These are phyloP conservation scores for Eutypella sp. DNA, from an alignment of 2,329 filamentous ascomycete species.

Conservation along the genomic window DNA sequence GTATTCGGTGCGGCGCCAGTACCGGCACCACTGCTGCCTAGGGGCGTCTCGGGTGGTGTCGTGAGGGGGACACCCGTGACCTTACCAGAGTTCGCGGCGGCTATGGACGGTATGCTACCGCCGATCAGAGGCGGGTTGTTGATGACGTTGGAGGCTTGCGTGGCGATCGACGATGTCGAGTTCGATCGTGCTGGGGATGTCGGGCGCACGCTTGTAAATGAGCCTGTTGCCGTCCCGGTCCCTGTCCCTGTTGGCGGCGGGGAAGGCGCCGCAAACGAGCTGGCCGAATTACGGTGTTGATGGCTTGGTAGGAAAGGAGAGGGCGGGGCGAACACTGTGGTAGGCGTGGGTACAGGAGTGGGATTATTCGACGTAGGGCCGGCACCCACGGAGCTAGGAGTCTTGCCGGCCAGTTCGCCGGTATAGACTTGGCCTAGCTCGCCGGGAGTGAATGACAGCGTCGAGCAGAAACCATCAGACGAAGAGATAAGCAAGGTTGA, in stretches of 20 bases:
- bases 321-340: constrained; percentile 55
- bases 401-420: constrained; percentile 55
- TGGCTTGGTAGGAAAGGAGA: constrained; percentile 52
- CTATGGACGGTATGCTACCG: constrained; percentile 70
- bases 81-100: constrained; percentile 65
- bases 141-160: constrained; percentile 54
- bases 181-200: constrained; percentile 81
- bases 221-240: constrained; percentile 48
- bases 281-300: constrained; percentile 53
- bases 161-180: constrained; percentile 74
- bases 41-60: constrained; percentile 86
- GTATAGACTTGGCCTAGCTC: constrained; percentile 82
- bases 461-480: constrained; percentile 95
- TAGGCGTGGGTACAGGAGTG: constrained; percentile 68
- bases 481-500: constrained; percentile 88
- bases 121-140: constrained; percentile 77
- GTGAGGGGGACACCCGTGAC: constrained; percentile 66
- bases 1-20: no score
- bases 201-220: constrained; percentile 60
- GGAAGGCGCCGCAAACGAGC: constrained; percentile 55
- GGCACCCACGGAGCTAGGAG: constrained; percentile 34
- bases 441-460: constrained; percentile 74
- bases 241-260: constrained; percentile 53
- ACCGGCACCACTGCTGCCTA: constrained; percentile 52
- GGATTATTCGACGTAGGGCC: constrained; percentile 52